Percentiles rank a stretch among this genome's conserved stretches.
Conservation (phyloP, 441 rosid genomes). For the Pelargonium citronellum region DNA sequence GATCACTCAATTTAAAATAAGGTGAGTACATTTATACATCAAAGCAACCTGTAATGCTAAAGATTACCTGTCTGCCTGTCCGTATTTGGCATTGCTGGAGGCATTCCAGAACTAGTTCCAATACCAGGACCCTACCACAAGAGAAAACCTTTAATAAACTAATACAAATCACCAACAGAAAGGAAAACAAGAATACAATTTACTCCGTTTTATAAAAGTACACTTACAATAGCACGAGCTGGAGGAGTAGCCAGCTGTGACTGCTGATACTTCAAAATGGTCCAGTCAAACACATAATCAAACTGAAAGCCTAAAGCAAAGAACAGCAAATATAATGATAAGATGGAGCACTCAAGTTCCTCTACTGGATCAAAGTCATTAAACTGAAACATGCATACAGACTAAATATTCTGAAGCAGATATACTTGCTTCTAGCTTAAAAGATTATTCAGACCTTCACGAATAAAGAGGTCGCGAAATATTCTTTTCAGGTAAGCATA, state of each 20-base stretch:
- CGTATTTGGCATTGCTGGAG: conserved; percentile 57
- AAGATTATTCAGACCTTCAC: conserved; percentile 63
- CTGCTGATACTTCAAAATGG: conserved; percentile 82
- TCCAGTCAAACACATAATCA: conserved; percentile 70
- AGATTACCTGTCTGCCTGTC: conserved; percentile 67
- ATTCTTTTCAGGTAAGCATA: conserved; percentile 83
- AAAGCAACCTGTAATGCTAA: background rate
- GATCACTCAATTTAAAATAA: background rate
- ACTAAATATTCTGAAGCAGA: background rate
- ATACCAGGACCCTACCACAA: conserved; percentile 53
- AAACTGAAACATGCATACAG: conserved; percentile 6
- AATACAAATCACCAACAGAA: background rate
- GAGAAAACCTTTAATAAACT: background rate
- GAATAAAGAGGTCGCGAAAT: conserved; percentile 91
- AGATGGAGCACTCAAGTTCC: background rate
- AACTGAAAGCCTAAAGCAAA: conserved; percentile 73
- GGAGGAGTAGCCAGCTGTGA: conserved; percentile 78
- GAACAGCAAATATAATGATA: background rate
- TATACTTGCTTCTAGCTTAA: background rate
- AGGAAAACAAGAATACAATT: background rate
- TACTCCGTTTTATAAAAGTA: background rate
- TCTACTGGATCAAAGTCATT: background rate
- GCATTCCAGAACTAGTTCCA: conserved; percentile 83
- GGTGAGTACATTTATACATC: background rate
- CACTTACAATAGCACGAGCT: conserved; percentile 51